Evolutionary conservation across 2,329 filamentous ascomycete genomes (phyloP).

Genomic region (Aspergillus terreus): DNA sequence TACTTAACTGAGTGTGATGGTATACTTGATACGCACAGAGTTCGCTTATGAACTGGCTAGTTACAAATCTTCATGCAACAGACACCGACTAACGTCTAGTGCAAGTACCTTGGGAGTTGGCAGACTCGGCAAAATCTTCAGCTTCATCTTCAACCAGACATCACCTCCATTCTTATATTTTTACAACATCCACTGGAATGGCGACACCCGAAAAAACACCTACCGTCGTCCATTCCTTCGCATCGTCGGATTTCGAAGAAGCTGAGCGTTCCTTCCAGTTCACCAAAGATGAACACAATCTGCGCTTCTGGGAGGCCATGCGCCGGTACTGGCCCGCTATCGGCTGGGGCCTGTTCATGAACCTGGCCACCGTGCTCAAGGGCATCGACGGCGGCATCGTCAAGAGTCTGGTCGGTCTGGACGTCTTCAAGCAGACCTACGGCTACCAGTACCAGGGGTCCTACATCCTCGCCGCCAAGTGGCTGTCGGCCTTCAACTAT

Average conservation of each 20-base stretch:
- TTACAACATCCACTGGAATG: not conserved
- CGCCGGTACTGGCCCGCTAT: constrained; percentile 23
- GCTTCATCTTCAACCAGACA: not conserved
- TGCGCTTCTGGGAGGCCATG: constrained; percentile 22
- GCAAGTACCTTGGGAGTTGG: too few relatives aligned
- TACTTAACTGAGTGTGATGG: too few relatives aligned
- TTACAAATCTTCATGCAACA: too few relatives aligned
- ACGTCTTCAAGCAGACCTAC: constrained; percentile 24
- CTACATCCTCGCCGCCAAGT: constrained; percentile 22
- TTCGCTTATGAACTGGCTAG: too few relatives aligned
- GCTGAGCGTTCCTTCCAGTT: constrained; percentile 19
- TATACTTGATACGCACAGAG: too few relatives aligned
- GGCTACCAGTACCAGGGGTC: constrained; percentile 23
- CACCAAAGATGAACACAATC: constrained; percentile 20
- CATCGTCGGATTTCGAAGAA: constrained; percentile 13
- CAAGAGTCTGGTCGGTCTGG: constrained; percentile 23
- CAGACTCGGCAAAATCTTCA: too few relatives aligned
- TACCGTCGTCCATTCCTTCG: constrained; percentile 16
- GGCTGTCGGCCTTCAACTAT: constrained; percentile 26
- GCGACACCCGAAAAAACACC: constrained; percentile 6
- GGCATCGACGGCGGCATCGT: constrained; percentile 24
- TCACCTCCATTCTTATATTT: not conserved
- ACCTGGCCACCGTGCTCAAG: constrained; percentile 21
- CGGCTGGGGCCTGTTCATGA: constrained; percentile 25
- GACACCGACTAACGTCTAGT: too few relatives aligned